Conservation (phyloP, 2,329 filamentous ascomycete genomes). For the Microsporum ferrugineum region DNA sequence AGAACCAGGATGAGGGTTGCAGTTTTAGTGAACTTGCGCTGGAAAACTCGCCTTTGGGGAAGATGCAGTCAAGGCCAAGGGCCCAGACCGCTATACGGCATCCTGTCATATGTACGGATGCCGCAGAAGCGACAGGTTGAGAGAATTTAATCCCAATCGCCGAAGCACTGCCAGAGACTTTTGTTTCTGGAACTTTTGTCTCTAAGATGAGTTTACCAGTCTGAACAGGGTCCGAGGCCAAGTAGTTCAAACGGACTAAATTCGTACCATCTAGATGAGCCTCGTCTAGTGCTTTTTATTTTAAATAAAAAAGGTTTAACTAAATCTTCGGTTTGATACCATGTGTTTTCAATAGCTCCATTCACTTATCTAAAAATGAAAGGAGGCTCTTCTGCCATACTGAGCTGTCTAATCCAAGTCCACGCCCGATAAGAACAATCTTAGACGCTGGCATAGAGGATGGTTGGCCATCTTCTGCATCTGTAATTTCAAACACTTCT, state of each 20-base stretch:
- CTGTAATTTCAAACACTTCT: constrained; percentile 85
- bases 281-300: not conserved
- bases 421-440: constrained; percentile 38
- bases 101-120: not conserved
- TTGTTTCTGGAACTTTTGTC: too few relatives aligned
- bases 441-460: constrained; percentile 26
- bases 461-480: constrained; percentile 32
- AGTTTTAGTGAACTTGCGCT: constrained; percentile 4
- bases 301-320: not conserved
- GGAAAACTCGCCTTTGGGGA: constrained; percentile 10
- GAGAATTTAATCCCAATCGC: too few relatives aligned
- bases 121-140: not conserved
- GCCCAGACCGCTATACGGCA: not conserved
- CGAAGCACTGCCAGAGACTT: too few relatives aligned
- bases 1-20: constrained; percentile 6
- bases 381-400: constrained; percentile 28
- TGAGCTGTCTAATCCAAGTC: constrained; percentile 25
- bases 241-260: not conserved
- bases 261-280: not conserved
- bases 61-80: not conserved
- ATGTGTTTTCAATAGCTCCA: not conserved
- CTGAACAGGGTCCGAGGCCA: too few relatives aligned
- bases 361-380: not conserved
- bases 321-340: not conserved
- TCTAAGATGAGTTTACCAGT: not conserved